These are phyloP conservation scores for Elaeis guineensis DNA, from an alignment of 176 grass and related monocot genomes.

Conservation along the genomic window DNA sequence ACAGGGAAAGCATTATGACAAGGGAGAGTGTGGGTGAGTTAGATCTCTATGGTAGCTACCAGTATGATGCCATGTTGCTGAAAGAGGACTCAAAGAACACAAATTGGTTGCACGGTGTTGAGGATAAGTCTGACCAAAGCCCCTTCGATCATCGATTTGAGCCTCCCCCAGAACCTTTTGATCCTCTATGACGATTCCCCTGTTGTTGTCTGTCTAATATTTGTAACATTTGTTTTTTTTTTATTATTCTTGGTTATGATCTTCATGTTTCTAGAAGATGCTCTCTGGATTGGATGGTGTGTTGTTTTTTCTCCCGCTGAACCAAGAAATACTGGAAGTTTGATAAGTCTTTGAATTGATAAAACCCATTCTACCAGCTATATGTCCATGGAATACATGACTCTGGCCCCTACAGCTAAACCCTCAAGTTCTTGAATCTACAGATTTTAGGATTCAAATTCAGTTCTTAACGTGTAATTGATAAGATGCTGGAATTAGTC, in stretches of 20 bases:
- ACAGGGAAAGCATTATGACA: constrained; percentile 44
- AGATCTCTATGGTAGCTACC: constrained; percentile 58
- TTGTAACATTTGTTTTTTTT: background rate
- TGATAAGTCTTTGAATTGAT: too few species aligned
- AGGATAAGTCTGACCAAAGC: constrained; percentile 76
- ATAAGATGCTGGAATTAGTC: too few species aligned
- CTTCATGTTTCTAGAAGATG: too few species aligned
- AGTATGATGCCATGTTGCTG: constrained; percentile 70
- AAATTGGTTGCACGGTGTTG: constrained; percentile 65
- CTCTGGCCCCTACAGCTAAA: too few species aligned
- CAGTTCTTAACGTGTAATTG: too few species aligned
- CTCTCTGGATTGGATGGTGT: too few species aligned
- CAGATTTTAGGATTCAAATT: too few species aligned
- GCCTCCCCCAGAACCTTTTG: constrained; percentile 80
- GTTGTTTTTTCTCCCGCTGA: too few species aligned
- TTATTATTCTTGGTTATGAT: background rate
- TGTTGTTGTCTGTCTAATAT: background rate
- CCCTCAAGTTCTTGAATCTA: too few species aligned
- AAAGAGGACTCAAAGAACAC: constrained; percentile 76
- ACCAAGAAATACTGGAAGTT: too few species aligned
- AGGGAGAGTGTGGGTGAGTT: constrained; percentile 68
- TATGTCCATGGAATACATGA: too few species aligned
- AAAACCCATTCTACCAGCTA: too few species aligned
- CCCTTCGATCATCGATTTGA: constrained; percentile 83
- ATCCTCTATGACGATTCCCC: constrained; percentile 36